Evolutionary conservation across 1,139 yeast genomes (phyloP).

Genomic region (Kluyveromyces sp.): DNA sequence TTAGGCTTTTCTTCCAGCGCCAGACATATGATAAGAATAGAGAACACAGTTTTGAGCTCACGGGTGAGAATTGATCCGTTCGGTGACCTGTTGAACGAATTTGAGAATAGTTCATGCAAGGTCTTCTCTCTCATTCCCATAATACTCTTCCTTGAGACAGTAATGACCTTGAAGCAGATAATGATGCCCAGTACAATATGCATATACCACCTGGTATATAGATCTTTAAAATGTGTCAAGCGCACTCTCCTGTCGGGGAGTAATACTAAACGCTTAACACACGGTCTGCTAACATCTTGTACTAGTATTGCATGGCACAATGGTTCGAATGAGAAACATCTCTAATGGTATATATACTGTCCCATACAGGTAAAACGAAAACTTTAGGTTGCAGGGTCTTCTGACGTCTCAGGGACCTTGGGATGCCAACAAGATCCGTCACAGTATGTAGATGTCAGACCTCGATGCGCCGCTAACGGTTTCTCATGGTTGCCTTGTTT

Average conservation of each 20-base stretch:
- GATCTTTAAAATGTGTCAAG: background rate
- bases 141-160: constrained; percentile 1
- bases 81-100: constrained; percentile 43
- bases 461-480: background rate
- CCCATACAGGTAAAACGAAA: background rate
- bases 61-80: constrained; percentile 46
- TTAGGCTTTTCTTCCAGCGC: constrained; percentile 34
- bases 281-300: background rate
- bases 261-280: background rate
- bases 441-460: background rate
- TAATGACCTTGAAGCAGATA: background rate
- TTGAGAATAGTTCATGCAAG: constrained; percentile 40
- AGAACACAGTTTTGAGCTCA: constrained; percentile 52
- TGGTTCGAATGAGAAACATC: background rate
- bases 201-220: constrained; percentile 7
- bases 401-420: background rate
- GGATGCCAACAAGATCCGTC: background rate
- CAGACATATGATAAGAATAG: constrained; percentile 46
- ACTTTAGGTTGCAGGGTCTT: background rate
- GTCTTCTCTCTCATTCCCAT: constrained; percentile 15
- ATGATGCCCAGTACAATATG: background rate
- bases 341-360: background rate
- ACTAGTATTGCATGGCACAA: background rate
- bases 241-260: no score
- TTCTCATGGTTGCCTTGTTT: background rate